Evolutionary conservation across 1,139 yeast genomes (phyloP).

Genomic region (Petasospora rhodanensis): DNA sequence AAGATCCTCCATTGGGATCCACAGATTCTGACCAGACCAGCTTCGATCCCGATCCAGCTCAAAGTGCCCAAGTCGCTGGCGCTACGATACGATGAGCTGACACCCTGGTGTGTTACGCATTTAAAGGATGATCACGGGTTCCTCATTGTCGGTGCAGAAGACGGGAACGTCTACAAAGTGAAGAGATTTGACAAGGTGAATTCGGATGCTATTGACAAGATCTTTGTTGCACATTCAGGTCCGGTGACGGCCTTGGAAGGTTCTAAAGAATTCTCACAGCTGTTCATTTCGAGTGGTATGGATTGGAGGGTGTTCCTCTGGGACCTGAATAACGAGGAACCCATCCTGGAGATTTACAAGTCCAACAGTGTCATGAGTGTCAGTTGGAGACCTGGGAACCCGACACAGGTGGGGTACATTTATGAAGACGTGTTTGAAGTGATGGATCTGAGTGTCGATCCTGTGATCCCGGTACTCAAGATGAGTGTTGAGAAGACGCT

Average conservation of each 20-base stretch:
- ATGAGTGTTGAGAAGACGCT: slow-evolving; percentile 14
- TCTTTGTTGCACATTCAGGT: slow-evolving; percentile 17
- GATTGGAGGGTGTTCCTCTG: slow-evolving; percentile 24
- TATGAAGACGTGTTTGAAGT: slow-evolving; percentile 22
- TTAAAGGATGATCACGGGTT: slow-evolving; percentile 32
- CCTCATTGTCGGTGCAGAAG: slow-evolving; percentile 42
- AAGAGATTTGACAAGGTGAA: slow-evolving; percentile 32
- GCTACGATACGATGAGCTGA: slow-evolving; percentile 33
- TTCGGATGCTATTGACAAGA: slow-evolving; percentile 26
- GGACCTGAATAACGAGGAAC: slow-evolving; percentile 18
- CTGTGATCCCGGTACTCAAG: slow-evolving; percentile 19
- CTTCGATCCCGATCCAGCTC: slow-evolving; percentile 27
- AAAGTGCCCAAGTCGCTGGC: slow-evolving; percentile 25
- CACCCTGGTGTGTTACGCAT: slow-evolving; percentile 34
- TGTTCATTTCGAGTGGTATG: slow-evolving; percentile 21
- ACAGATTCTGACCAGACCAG: slow-evolving; percentile 40
- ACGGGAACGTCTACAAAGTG: slow-evolving; percentile 44
- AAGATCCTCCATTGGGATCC: slow-evolving; percentile 43
- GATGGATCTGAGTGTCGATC: slow-evolving; percentile 21
- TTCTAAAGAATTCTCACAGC: slow-evolving; percentile 13
- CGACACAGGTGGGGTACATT: slow-evolving; percentile 22
- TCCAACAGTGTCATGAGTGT: slow-evolving; percentile 17
- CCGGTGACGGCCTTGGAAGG: slow-evolving; percentile 17
- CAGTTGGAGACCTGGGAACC: slow-evolving; percentile 19
- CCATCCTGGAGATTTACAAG: slow-evolving; percentile 20